phyloP scores from a whole-genome alignment of 2,329 filamentous ascomycete species.

The Beauveria sp. region DNA sequence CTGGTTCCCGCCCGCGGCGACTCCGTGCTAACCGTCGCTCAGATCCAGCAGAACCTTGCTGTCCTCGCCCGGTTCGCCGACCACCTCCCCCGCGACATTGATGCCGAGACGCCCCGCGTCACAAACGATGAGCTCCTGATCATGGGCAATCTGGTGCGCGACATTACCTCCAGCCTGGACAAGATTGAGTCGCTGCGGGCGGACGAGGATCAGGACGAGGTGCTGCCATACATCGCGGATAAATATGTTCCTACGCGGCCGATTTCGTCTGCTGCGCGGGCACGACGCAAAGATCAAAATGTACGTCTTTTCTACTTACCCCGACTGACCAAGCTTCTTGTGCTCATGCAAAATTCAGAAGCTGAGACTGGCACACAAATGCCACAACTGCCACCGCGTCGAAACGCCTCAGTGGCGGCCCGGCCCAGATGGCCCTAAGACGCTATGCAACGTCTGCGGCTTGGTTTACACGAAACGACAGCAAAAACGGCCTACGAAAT shows the following conservation, averaged over 20 bases:
- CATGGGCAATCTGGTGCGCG: slow-evolving; percentile 3
- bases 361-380: background rate
- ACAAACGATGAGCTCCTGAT: background rate
- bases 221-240: background rate
- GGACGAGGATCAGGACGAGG: background rate
- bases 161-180: slow-evolving; percentile 1
- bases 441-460: slow-evolving; percentile 10
- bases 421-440: slow-evolving; percentile 6
- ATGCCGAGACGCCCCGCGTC: background rate
- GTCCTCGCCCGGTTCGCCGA: slow-evolving; percentile 4
- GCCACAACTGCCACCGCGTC: slow-evolving; percentile 2
- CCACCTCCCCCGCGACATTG: background rate
- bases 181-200: slow-evolving; percentile 7
- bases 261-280: background rate
- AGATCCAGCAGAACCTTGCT: slow-evolving; percentile 1
- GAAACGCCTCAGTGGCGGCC: slow-evolving; percentile 10
- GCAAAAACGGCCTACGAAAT: background rate
- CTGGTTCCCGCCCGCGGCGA: no score
- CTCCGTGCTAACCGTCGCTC: background rate
- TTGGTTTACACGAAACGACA: slow-evolving; percentile 8
- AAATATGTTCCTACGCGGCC: background rate
- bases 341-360: background rate
- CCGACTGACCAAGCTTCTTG: background rate
- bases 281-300: background rate
- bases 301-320: background rate